Percentiles rank a stretch among this genome's conserved stretches.
These are phyloP conservation scores for Funneliformis caledonium DNA, from an alignment of 371 early-diverging fungal species.

Conservation along the genomic window DNA sequence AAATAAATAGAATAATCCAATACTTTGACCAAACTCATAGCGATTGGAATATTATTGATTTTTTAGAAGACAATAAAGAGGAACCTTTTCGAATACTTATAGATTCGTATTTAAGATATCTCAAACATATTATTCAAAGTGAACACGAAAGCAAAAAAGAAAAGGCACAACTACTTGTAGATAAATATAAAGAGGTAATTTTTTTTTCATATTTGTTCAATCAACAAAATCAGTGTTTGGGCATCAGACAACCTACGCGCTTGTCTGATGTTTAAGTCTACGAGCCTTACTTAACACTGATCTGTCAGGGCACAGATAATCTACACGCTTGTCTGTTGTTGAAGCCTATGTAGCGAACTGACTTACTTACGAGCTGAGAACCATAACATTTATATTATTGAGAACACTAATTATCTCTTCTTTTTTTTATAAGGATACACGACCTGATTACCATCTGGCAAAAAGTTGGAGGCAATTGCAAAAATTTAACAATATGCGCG, in stretches of 20 bases:
- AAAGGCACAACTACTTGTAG: constrained; percentile 3
- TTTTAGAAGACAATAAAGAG: constrained; percentile 21
- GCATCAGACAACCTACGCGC: constrained; percentile 25
- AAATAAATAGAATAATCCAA: background rate
- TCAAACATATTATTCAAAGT: constrained; percentile 28
- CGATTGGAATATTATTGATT: constrained; percentile 17
- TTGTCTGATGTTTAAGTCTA: constrained; percentile 32
- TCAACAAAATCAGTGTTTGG: constrained; percentile 17
- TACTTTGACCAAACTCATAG: constrained; percentile 5
- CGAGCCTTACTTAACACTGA: constrained; percentile 28
- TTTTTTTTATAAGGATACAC: constrained; percentile 20
- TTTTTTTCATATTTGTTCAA: background rate
- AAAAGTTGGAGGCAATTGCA: constrained; percentile 10
- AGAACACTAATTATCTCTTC: constrained; percentile 14
- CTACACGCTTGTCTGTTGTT: constrained; percentile 20
- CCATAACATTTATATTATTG: constrained; percentile 2
- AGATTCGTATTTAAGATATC: constrained; percentile 22
- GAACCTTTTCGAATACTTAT: constrained; percentile 20
- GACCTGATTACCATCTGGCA: constrained; percentile 20
- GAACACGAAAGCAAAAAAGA: constrained; percentile 16
- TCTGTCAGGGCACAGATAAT: constrained; percentile 18
- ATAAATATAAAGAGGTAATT: constrained; percentile 1
- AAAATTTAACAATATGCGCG: background rate
- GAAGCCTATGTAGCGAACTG: background rate
- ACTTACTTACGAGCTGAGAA: background rate